Evolutionary conservation across 345 rosid species (phyloP), one percentile per base, ranked within the genome.

Genomic region (Populus tremula): DNA sequence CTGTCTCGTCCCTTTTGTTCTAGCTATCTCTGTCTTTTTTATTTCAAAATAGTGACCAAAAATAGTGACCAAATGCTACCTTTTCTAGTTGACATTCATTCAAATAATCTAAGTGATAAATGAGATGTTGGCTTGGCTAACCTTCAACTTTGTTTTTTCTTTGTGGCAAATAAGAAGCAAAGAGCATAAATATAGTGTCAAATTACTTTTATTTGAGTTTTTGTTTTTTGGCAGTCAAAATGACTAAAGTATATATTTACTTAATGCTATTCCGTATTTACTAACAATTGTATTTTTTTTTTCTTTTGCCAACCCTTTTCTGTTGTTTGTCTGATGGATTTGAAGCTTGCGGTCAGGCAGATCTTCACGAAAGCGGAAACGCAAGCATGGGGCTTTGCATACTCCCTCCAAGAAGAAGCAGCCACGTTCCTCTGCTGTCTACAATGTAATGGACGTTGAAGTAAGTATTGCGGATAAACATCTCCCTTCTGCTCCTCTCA

Each of bases 361-460:
- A 84, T 86, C 90, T 63, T 86, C 88, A 70, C 87, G 98, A 81
- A 96, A 94, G 88, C 90, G 94, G 70, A 96, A 90, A 79, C 96
- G 98, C 56, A 96, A 88, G 83, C 80, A 75, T 76, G 90, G 89
- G 53, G 89, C 83, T 72, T 79, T 88, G 78, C 79, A 81, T 73
- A 77, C 85, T 65, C 96, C 86, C 83, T 76, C 87, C 16, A 96
- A 90, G 88, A 96, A 90, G 92, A 92, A 89, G 92, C 92, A 89
- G 82, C 87, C 74, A 2, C 88, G 84, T 21, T 47, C 87, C 66
- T 71, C 78, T 71, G 75, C 84, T 13, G 77, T 84, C 73, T 79
- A 77, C 73, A 86, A 82, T 65, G 63, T 65, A 27, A 76, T 76
- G 16, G 86, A 73, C 76, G 74, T 72, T 47, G 85, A 83, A 62